Conservation (phyloP, 495 filamentous ascomycete genomes). For the Daldinia grandis region DNA sequence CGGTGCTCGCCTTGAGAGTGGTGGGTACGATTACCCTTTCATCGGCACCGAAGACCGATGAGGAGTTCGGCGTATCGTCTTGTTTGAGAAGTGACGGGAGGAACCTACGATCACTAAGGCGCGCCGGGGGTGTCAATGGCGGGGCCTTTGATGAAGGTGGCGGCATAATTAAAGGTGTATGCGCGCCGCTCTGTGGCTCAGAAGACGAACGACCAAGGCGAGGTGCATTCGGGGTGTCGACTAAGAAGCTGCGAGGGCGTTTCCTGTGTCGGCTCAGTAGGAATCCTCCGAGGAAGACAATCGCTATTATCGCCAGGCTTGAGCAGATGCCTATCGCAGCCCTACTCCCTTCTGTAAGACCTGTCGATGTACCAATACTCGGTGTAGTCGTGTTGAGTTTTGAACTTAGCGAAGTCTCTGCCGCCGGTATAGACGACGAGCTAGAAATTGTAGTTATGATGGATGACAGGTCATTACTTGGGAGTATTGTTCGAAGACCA, state of each 20-base stretch:
- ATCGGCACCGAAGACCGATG: constrained; percentile 4
- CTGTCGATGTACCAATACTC: constrained; percentile 16
- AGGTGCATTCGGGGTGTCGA: constrained; percentile 18
- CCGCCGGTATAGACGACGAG: constrained; percentile 3
- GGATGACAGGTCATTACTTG: constrained; percentile 3
- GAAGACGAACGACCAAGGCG: constrained; percentile 30
- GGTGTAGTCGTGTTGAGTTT: constrained; percentile 23
- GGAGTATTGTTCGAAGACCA: background rate
- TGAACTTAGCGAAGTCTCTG: constrained; percentile 24
- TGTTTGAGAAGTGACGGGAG: constrained; percentile 50
- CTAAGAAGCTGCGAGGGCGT: constrained; percentile 25
- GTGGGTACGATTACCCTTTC: constrained; percentile 38
- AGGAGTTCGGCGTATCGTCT: constrained; percentile 41
- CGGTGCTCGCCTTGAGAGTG: constrained; percentile 43
- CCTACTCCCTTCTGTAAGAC: constrained; percentile 50
- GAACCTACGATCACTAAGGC: constrained; percentile 54
- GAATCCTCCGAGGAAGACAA: constrained; percentile 50
- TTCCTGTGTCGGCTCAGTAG: constrained; percentile 45
- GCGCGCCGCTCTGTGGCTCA: constrained; percentile 42
- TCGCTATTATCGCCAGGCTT: constrained; percentile 44
- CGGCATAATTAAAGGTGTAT: constrained; percentile 53
- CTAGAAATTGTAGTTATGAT: constrained; percentile 6
- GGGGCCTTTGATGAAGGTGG: constrained; percentile 39
- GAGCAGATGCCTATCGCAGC: constrained; percentile 54
- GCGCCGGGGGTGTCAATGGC: constrained; percentile 52